Evolutionary conservation across 2,329 filamentous ascomycete species (phyloP).

Genomic region (Cladosporium austrohemisphaericum): DNA sequence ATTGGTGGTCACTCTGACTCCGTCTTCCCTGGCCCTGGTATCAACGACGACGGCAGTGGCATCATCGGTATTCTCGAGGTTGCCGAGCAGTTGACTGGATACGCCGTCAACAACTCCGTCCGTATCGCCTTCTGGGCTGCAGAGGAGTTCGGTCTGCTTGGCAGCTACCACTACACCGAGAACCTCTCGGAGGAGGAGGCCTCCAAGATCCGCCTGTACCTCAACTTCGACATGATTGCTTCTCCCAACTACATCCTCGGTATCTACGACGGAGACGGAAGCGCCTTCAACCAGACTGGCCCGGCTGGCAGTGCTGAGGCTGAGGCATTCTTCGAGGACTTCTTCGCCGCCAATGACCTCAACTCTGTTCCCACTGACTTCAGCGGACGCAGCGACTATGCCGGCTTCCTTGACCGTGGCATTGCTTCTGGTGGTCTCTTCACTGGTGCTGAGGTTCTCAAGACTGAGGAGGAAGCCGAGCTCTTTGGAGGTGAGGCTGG

Average conservation of each 20-base stretch:
- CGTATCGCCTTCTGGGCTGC: slow-evolving; percentile 66
- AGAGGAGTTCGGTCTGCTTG: slow-evolving; percentile 61
- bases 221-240: slow-evolving; percentile 70
- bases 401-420: slow-evolving; percentile 61
- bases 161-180: slow-evolving; percentile 41
- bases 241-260: slow-evolving; percentile 57
- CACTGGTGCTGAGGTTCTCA: slow-evolving; percentile 72
- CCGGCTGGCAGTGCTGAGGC: slow-evolving; percentile 65
- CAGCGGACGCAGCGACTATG: slow-evolving; percentile 76
- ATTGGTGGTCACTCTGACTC: slow-evolving; percentile 61
- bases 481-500: slow-evolving; percentile 69
- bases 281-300: slow-evolving; percentile 51
- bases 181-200: slow-evolving; percentile 48
- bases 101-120: slow-evolving; percentile 65
- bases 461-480: slow-evolving; percentile 62
- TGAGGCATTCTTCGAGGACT: slow-evolving; percentile 63
- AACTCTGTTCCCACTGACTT: slow-evolving; percentile 71
- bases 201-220: slow-evolving; percentile 61
- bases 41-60: slow-evolving; percentile 75
- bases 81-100: slow-evolving; percentile 62
- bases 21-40: slow-evolving; percentile 61
- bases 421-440: slow-evolving; percentile 74
- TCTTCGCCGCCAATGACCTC: slow-evolving; percentile 59
- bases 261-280: slow-evolving; percentile 57
- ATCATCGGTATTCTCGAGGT: slow-evolving; percentile 58